Conservation (phyloP, 495 filamentous ascomycete species). For the Immersiella caudata region DNA sequence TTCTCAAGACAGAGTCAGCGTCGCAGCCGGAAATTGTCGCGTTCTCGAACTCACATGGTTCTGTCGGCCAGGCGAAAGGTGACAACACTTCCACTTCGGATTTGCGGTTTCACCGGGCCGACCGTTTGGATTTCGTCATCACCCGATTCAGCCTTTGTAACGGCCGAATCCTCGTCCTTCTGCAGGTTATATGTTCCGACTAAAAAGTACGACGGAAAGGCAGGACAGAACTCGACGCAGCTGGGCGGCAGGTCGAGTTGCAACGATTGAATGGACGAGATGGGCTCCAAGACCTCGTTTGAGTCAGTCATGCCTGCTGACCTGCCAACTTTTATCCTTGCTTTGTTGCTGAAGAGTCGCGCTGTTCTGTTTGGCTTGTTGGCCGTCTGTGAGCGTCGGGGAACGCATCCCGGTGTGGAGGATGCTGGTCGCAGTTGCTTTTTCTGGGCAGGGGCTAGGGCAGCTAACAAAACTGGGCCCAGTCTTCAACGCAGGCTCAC, state of each 20-base stretch:
- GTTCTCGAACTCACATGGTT: slow-evolving; percentile 52
- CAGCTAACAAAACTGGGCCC: slow-evolving; percentile 9
- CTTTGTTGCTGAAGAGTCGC: neutral
- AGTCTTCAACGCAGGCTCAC: neutral
- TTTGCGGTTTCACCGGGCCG: slow-evolving; percentile 48
- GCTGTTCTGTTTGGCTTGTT: slow-evolving; percentile 22
- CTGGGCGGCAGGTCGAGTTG: slow-evolving; percentile 69
- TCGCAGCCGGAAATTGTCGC: slow-evolving; percentile 2
- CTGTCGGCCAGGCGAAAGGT: slow-evolving; percentile 59
- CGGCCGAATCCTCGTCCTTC: slow-evolving; percentile 39
- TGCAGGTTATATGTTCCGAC: slow-evolving; percentile 86
- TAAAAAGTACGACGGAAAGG: slow-evolving; percentile 66
- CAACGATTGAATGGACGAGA: slow-evolving; percentile 44
- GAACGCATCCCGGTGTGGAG: neutral
- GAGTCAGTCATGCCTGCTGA: neutral
- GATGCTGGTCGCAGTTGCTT: slow-evolving; percentile 6
- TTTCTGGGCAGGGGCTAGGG: slow-evolving; percentile 9
- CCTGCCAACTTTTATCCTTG: slow-evolving; percentile 1
- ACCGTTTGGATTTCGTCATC: slow-evolving; percentile 23
- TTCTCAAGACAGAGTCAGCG: slow-evolving; percentile 31
- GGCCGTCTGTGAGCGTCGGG: neutral
- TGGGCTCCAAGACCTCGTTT: slow-evolving; percentile 13
- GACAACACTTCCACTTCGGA: slow-evolving; percentile 71
- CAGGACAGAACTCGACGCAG: slow-evolving; percentile 80
- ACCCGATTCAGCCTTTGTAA: slow-evolving; percentile 39